Conservation (phyloP, 371 early-diverging fungal species). For the Globomyces sp. region DNA sequence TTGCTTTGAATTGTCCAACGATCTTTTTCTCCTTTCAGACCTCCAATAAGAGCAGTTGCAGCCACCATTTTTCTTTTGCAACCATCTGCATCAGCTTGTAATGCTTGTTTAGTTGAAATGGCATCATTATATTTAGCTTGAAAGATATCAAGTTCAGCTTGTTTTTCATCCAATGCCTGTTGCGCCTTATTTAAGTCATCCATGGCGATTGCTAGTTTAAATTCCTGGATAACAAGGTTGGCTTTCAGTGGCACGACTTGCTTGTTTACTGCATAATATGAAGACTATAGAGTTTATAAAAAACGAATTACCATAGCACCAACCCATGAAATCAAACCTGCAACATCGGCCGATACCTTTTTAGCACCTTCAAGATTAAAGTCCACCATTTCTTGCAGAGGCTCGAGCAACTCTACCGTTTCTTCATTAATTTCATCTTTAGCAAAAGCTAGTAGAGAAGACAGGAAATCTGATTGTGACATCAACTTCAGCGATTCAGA, state of each 20-base stretch:
- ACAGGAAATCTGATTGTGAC: constrained; percentile 56
- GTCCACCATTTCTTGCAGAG: constrained; percentile 60
- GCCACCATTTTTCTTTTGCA: constrained; percentile 63
- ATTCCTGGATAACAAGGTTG: constrained; percentile 58
- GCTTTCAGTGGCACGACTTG: constrained; percentile 63
- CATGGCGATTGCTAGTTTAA: constrained; percentile 54
- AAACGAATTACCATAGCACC: constrained; percentile 46
- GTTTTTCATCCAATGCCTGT: constrained; percentile 55
- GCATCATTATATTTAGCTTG: constrained; percentile 58
- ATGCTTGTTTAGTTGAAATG: constrained; percentile 52
- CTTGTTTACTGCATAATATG: constrained; percentile 61
- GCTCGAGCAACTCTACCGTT: constrained; percentile 58
- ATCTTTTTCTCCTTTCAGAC: constrained; percentile 62
- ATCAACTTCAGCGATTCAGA: constrained; percentile 57
- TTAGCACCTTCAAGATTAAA: constrained; percentile 65
- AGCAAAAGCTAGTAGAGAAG: constrained; percentile 52
- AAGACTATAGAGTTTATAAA: constrained; percentile 19
- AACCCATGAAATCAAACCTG: constrained; percentile 61
- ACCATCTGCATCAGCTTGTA: constrained; percentile 60
- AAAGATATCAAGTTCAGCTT: constrained; percentile 59
- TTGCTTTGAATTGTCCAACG: constrained; percentile 62
- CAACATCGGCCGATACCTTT: constrained; percentile 66
- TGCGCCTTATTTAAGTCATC: constrained; percentile 57
- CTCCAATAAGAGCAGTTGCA: constrained; percentile 57
- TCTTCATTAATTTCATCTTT: constrained; percentile 67